phyloP scores from a whole-genome alignment of 2,329 filamentous ascomycete genomes.

The Fusarium oligoseptatum region DNA sequence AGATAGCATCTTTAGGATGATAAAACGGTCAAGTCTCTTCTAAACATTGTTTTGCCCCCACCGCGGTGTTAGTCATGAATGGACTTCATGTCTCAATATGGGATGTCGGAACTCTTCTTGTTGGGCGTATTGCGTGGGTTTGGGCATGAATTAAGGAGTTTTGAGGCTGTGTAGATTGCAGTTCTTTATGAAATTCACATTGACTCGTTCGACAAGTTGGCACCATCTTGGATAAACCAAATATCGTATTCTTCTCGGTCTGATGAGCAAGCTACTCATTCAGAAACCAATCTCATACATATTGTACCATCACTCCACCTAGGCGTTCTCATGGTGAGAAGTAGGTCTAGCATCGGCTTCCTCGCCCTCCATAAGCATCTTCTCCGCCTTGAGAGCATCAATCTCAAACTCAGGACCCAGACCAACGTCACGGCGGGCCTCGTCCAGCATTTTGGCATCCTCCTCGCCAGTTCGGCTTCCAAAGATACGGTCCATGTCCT shows the following conservation, averaged over 20 bases:
- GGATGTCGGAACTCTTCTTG: not conserved
- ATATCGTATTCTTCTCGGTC: not conserved
- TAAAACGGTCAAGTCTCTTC: not conserved
- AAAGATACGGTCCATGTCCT: constrained; percentile 68
- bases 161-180: not conserved
- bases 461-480: constrained; percentile 52
- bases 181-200: not conserved
- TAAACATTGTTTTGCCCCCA: not conserved
- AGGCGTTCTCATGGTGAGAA: constrained; percentile 37
- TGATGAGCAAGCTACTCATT: not conserved
- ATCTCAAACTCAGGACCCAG: constrained; percentile 32
- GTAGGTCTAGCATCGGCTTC: constrained; percentile 25
- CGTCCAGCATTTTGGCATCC: constrained; percentile 36
- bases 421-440: constrained; percentile 42
- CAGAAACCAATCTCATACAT: not conserved
- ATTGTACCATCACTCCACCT: not conserved
- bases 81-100: not conserved
- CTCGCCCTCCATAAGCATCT: constrained; percentile 35
- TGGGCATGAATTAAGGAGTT: not conserved
- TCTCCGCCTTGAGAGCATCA: constrained; percentile 35
- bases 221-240: not conserved
- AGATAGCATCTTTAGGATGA: not conserved
- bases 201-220: not conserved
- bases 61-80: not conserved
- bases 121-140: not conserved